Evolutionary conservation across 2,329 filamentous ascomycete species (phyloP), one percentile per base, ranked within the genome.

Genomic region (Colletotrichum sp.): DNA sequence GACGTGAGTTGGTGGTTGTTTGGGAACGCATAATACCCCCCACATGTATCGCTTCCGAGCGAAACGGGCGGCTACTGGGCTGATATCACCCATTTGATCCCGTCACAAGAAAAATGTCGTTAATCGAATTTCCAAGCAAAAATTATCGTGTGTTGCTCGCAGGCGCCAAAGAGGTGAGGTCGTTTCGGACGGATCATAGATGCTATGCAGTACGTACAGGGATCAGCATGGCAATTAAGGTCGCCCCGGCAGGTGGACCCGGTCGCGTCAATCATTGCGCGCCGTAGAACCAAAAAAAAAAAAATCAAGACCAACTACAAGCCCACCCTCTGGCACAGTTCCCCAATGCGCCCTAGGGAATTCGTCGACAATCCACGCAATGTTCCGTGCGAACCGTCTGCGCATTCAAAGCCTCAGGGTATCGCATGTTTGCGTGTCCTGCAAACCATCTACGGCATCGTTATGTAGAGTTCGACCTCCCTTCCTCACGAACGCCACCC

Each of bases 361-460:
- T 7, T 69, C 32, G 21, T 72, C 66, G 26, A 66, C 73, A 70
- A 18, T 18, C 24, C 67, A 78, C 77, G 79, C 81, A 80, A 85
- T 85, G 84, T 83, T 84, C 78, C 82, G 78, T 78, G 78, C 84
- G 77, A 79, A 81, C 26, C 79, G 80, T 59, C 78, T 78, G 36
- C 78, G 79, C 72, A 75, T 81, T 52, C 78, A 79, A 60, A 81
- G 80, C 69, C 77, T 83, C 64, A 79, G 79, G 75, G 77, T 74
- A n/a, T 79, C 79, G 3, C 81, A 81, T 66, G 72, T 81, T 72
- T 83, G 81, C 73, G 76, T 81, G 28, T 79, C 81, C 70, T 84
- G 81, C 36, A 49, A 36, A 26, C n/a, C 67, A 7, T 65, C 36
- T 15, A 21, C 69, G 6, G 21, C 64, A 52, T 49, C 69, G 12